These are phyloP conservation scores for Graphilbum fragrans DNA, from an alignment of 2,329 filamentous ascomycete species.

Conservation along the genomic window DNA sequence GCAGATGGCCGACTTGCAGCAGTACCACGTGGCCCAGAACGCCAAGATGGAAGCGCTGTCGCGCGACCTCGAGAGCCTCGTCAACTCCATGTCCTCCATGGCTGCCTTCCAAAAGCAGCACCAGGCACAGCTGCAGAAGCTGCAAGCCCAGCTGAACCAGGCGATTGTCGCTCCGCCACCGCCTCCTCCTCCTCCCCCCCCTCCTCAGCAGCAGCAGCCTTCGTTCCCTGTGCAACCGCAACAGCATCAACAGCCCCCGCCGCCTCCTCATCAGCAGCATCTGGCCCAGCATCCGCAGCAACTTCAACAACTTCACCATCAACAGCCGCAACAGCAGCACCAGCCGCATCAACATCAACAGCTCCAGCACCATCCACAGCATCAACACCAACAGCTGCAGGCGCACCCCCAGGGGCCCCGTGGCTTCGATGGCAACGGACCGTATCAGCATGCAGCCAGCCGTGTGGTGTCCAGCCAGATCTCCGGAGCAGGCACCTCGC, in stretches of 20 bases:
- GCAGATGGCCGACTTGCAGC: constrained; percentile 36
- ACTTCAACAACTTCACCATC: constrained; percentile 8
- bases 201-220: background rate
- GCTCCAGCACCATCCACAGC: constrained; percentile 5
- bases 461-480: constrained; percentile 5
- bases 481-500: constrained; percentile 4
- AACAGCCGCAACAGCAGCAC: constrained; percentile 15
- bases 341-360: constrained; percentile 13
- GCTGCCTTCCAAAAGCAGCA: constrained; percentile 55
- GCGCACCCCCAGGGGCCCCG: constrained; percentile 8
- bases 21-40: constrained; percentile 38
- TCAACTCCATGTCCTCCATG: constrained; percentile 59
- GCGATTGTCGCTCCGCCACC: background rate
- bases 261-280: background rate
- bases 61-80: constrained; percentile 43
- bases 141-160: constrained; percentile 20
- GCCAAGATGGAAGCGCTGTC: constrained; percentile 61
- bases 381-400: constrained; percentile 9
- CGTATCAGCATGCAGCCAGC: constrained; percentile 6
- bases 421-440: constrained; percentile 1
- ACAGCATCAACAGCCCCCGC: background rate
- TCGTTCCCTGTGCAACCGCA: background rate
- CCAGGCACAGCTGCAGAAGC: constrained; percentile 50
- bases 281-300: background rate
- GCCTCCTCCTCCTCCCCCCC: too few relatives aligned